phyloP scores from a whole-genome alignment of 805 yeast species.

The Pichia ethanolica region DNA sequence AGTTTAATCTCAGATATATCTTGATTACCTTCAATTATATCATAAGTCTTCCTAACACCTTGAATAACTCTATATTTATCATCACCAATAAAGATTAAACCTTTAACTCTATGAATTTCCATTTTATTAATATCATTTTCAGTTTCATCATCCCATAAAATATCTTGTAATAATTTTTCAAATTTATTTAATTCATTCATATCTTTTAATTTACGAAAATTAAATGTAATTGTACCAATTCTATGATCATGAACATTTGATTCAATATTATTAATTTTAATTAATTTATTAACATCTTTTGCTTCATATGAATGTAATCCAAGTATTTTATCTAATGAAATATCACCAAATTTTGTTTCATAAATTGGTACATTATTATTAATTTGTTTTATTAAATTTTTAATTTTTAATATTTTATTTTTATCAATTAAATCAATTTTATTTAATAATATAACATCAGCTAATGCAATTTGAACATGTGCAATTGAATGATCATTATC shows the following conservation, averaged over 20 bases:
- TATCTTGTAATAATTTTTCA: slow-evolving; percentile 57
- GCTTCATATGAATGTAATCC: slow-evolving; percentile 75
- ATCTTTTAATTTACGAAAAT: slow-evolving; percentile 34
- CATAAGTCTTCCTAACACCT: slow-evolving; percentile 92
- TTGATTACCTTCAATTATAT: slow-evolving; percentile 43
- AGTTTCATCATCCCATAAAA: slow-evolving; percentile 60
- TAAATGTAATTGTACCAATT: slow-evolving; percentile 46
- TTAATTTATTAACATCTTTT: slow-evolving; percentile 20
- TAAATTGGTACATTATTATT: slow-evolving; percentile 64
- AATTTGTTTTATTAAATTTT: slow-evolving; percentile 40
- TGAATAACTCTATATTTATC: slow-evolving; percentile 56
- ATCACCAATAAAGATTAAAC: slow-evolving; percentile 44
- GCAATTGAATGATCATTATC: slow-evolving; percentile 58
- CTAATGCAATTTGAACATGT: slow-evolving; percentile 81
- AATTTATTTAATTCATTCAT: slow-evolving; percentile 36
- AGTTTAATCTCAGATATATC: slow-evolving; percentile 12
- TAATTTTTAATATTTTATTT: slow-evolving; percentile 13
- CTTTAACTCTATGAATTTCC: slow-evolving; percentile 82
- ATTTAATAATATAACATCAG: slow-evolving; percentile 75
- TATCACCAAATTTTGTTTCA: slow-evolving; percentile 66
- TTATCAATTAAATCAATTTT: slow-evolving; percentile 53
- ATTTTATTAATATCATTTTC: slow-evolving; percentile 32
- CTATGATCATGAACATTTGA: slow-evolving; percentile 41
- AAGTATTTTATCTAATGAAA: slow-evolving; percentile 56
- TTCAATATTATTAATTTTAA: slow-evolving; percentile 5